Base-by-base conservation (phyloP, 345 rosid genomes). In the Noccaea caerulescens region DNA sequence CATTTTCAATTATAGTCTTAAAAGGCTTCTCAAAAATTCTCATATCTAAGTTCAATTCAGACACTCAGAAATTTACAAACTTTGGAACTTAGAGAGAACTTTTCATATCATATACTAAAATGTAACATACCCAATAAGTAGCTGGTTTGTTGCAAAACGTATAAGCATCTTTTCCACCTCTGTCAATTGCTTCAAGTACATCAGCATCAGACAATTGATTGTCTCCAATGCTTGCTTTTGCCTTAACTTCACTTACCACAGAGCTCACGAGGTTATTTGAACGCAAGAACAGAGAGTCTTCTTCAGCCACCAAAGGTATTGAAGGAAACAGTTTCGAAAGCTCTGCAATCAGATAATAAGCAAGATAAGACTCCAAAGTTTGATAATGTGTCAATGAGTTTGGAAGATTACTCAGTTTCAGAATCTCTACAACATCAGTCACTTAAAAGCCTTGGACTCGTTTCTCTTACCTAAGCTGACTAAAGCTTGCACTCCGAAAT, bases 231-330 rank as follows among this genome's bases (percentile, higher is more conserved):
- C 80, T 82, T 49, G 63, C 71, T 72, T 83, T 83, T 53, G 79
- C 74, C 36, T 73, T 76, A 23, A 90, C 85, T 56, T 75, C 88
- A 83, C 79, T 83, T 47, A 78, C 83, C 53, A 93, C 91, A 71
- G 84, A 77, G 70, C 81, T 87, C 51, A 87, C 90, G 52, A 93
- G 84, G 73, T 85, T 83, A 63, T 84, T 86, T 36, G 83, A 67
- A 53, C 87, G 82, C 68, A 93, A 57, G 76, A 82, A 87, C 2
- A 82, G 76, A 69, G 97, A 87, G 76, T 93, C 97, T 79, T 93
- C 98, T 74, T 90, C 98, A 62, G 96, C 98, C 66, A 93, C 97
- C 77, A 93, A 69, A 9, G 98, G 97, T 78, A 90, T 83, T 18
- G 85, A 80, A 67, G 98, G 98, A 82, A 90, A 90, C 75, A 68